Base-by-base conservation (phyloP, 2,329 filamentous ascomycete genomes). In the Stagonosporopsis chrysanthemi region DNA sequence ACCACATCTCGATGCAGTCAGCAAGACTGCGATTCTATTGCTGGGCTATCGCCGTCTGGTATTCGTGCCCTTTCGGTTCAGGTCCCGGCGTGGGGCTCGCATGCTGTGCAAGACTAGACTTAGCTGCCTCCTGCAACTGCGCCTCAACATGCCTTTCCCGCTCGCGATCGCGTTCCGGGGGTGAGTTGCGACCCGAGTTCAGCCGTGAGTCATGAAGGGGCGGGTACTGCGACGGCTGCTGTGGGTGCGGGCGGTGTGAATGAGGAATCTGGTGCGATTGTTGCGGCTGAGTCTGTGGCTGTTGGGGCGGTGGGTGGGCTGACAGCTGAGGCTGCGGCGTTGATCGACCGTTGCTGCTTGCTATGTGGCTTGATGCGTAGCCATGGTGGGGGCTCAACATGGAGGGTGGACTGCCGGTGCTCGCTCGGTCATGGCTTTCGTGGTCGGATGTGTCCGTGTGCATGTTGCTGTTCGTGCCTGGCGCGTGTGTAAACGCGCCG, bases 51-150 rank as follows among this genome's bases (percentile, higher is more conserved):
- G 40, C 48, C 2, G 49, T 53, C 40, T 52, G 55, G 11, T 58
- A 53, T n/a, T 58, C 55, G 22, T 48, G 44, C 7, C 48, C 38
- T 36, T 57, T 57, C 2, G 46, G 4, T 4, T 45, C 46, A 7
- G 46, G 14, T 19, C 31, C 35, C 1, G 43, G 14, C 17, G 52
- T 56, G 17, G 42, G 22, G 17, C 42, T 47, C 24, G 44, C 55
- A 26, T 58, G 65, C 55, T 75, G 73, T 5, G 72, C 72, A n/a
- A 75, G 67, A 31, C 70, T 58, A 1, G 66, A 70, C 52, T 75
- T 69, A 6, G 72, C 71, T 3, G 73, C 73, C 58, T 75, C 73
- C 36, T 75, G 72, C 26, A 75, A 52, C 42, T 75, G 73, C 0
- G 61, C 62, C 41, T 74, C 70, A 5, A 69, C 61, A 11, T 64